These are phyloP conservation scores for Paracamarosporium sp. DNA, from an alignment of 2,329 filamentous ascomycete species.

Conservation along the genomic window DNA sequence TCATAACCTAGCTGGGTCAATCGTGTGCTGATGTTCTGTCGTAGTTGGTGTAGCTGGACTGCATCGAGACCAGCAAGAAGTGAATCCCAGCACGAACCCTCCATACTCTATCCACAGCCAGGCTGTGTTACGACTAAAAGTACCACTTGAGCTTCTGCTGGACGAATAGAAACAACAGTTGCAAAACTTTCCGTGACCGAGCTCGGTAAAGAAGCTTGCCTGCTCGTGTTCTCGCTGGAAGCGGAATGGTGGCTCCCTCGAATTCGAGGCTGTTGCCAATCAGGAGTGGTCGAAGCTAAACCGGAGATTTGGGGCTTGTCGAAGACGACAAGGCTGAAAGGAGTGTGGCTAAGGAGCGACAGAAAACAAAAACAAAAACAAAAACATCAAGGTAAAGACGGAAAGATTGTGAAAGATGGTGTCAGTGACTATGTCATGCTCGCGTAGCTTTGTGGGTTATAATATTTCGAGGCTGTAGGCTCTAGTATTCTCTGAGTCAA, in stretches of 20 bases:
- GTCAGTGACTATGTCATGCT: neutral
- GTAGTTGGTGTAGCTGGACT: neutral
- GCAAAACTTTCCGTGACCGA: neutral
- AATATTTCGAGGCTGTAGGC: neutral
- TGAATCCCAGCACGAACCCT: neutral
- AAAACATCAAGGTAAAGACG: neutral
- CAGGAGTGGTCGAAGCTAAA: neutral
- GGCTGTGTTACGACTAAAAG: too few relatives aligned
- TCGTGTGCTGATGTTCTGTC: neutral
- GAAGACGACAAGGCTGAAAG: neutral
- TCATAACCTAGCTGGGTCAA: neutral
- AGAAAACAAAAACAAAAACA: neutral
- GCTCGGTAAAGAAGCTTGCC: neutral
- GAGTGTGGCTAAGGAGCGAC: constrained; percentile 5
- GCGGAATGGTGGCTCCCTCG: neutral
- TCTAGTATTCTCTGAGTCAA: constrained; percentile 9
- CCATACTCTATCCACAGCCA: neutral
- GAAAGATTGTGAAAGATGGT: neutral
- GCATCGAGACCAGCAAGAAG: neutral
- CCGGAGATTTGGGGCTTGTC: neutral
- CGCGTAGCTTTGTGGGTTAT: neutral
- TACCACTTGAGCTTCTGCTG: neutral
- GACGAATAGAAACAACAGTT: neutral
- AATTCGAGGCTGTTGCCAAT: neutral
- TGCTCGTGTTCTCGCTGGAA: neutral